Conservation (phyloP, 139 green algal genomes). For the Chlamydomonas applanata region DNA sequence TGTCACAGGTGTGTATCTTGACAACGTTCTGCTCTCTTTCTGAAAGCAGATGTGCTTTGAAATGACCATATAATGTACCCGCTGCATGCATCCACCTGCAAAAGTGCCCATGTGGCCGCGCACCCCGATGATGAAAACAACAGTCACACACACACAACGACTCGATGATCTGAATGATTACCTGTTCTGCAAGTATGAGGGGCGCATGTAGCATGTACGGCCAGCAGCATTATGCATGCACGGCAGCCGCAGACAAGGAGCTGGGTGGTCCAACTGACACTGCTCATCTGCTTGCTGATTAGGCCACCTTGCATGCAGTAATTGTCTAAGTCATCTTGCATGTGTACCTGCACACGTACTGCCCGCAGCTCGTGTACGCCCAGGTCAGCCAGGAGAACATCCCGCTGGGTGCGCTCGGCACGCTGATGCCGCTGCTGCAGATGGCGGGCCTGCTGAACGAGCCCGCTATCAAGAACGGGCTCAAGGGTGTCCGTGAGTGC, state of each 20-base stretch:
- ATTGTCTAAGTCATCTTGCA: not conserved
- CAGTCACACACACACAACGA: too few species aligned
- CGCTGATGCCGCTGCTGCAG: constrained; percentile 61
- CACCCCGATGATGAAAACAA: not conserved
- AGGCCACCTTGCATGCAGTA: not conserved
- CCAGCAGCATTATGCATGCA: too few species aligned
- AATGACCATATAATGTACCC: not conserved
- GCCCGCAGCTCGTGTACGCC: constrained; percentile 29
- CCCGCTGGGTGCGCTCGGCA: constrained; percentile 50
- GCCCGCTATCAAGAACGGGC: constrained; percentile 40
- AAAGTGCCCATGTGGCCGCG: not conserved
- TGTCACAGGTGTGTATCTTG: constrained; percentile 32
- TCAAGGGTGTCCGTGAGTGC: constrained; percentile 52
- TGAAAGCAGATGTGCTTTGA: too few species aligned
- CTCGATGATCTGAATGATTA: too few species aligned
- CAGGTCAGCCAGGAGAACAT: constrained; percentile 50
- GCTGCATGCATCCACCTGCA: not conserved
- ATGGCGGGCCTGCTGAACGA: constrained; percentile 56
- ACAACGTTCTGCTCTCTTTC: not conserved
- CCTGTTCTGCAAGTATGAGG: too few species aligned
- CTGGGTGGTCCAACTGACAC: too few species aligned
- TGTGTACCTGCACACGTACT: not conserved
- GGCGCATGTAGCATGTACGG: too few species aligned
- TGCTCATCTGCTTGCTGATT: not conserved
- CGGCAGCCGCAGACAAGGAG: too few species aligned